Percentiles rank a stretch among this genome's conserved stretches.
These are phyloP conservation scores for Aegilops tauschii DNA, from an alignment of 176 grass and related monocot species.

Conservation along the genomic window DNA sequence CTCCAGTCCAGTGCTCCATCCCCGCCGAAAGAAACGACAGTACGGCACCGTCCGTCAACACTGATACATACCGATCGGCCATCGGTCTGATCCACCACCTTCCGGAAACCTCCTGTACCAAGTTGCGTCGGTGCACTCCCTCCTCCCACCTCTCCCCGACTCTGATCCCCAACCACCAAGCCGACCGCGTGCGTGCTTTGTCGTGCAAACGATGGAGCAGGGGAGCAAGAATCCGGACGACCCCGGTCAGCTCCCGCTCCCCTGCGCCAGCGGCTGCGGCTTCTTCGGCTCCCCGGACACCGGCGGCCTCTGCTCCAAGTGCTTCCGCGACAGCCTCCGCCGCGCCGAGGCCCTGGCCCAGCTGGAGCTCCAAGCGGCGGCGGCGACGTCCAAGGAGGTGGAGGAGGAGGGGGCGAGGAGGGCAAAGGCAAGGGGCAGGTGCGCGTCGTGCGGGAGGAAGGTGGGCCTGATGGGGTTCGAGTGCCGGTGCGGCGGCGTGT, in stretches of 20 bases:
- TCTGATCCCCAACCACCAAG: neutral
- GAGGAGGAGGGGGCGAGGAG: neutral
- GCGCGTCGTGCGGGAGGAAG: slow-evolving; percentile 38
- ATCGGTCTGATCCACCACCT: neutral
- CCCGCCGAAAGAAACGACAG: neutral
- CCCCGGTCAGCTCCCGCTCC: slow-evolving; percentile 12
- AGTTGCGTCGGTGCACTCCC: neutral
- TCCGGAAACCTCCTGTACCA: slow-evolving; percentile 13
- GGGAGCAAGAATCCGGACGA: slow-evolving; percentile 22
- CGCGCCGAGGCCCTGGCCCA: slow-evolving; percentile 27
- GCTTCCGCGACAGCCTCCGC: slow-evolving; percentile 50
- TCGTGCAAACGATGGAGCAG: slow-evolving; percentile 38
- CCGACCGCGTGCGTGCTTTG: neutral
- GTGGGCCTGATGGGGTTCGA: slow-evolving; percentile 69
- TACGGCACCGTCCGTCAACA: slow-evolving; percentile 10
- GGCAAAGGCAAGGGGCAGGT: neutral
- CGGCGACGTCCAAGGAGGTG: neutral
- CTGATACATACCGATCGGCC: neutral
- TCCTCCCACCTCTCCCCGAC: neutral
- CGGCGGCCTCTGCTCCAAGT: slow-evolving; percentile 58
- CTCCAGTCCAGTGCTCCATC: neutral
- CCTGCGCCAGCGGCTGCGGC: slow-evolving; percentile 66
- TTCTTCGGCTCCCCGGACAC: slow-evolving; percentile 63
- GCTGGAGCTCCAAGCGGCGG: neutral
- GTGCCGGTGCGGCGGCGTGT: slow-evolving; percentile 69